A percentile compares a stretch with the other conserved stretches of the same genome.
These are phyloP conservation scores for Nemania serpens DNA, from an alignment of 2,329 filamentous ascomycete species.

Conservation along the genomic window DNA sequence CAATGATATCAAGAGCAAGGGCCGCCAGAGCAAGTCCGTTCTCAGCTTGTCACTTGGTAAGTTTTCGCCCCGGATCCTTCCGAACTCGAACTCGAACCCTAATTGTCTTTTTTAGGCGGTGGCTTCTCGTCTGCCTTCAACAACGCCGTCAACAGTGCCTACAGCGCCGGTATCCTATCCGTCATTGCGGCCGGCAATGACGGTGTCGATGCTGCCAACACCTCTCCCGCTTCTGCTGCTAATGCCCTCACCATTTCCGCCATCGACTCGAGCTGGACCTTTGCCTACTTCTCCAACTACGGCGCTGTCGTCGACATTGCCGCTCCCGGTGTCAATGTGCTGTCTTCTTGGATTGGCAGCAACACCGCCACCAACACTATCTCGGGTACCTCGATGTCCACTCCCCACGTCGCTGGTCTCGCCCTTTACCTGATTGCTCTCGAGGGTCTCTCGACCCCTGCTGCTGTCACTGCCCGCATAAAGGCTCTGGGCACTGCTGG, in stretches of 20 bases:
- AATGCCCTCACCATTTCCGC: constrained; percentile 59
- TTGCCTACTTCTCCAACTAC: constrained; percentile 56
- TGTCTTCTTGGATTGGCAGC: constrained; percentile 49
- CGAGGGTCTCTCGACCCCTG: constrained; percentile 49
- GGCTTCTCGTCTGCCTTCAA: constrained; percentile 53
- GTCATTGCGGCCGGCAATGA: constrained; percentile 63
- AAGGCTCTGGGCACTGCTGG: constrained; percentile 35
- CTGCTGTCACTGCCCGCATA: constrained; percentile 36
- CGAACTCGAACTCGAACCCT: not conserved
- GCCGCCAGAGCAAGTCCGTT: constrained; percentile 50
- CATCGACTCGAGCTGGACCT: constrained; percentile 46
- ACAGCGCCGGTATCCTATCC: constrained; percentile 53
- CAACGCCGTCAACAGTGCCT: constrained; percentile 53
- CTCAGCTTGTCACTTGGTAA: constrained; percentile 59
- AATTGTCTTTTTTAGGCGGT: constrained; percentile 43
- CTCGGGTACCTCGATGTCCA: constrained; percentile 66
- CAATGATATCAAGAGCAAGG: constrained; percentile 50
- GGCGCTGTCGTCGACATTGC: constrained; percentile 50
- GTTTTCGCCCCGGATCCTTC: not conserved
- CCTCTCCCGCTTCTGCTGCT: constrained; percentile 55
- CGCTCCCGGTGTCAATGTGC: constrained; percentile 48
- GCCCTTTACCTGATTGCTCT: constrained; percentile 58
- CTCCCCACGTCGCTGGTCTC: constrained; percentile 65
- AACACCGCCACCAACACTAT: constrained; percentile 49
- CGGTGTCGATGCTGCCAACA: constrained; percentile 44